Evolutionary conservation across 2,329 filamentous ascomycete genomes (phyloP).

Genomic region (Sporothrix curviconia): DNA sequence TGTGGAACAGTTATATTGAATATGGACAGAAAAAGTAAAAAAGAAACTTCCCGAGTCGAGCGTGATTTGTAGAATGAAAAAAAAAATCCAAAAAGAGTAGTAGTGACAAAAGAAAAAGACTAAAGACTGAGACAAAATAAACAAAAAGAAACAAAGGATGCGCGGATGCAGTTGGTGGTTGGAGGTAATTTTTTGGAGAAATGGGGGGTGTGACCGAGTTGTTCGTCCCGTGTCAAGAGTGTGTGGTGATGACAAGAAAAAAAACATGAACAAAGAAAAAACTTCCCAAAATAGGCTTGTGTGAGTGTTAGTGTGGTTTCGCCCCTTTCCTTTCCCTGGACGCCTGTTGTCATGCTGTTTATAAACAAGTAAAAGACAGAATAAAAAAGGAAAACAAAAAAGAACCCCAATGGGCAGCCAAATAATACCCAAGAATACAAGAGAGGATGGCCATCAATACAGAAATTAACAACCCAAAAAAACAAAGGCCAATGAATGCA

Average conservation of each 20-base stretch:
- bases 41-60: conserved; percentile 2
- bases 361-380: background rate
- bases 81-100: background rate
- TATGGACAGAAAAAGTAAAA: background rate
- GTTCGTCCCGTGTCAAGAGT: background rate
- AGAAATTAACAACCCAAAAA: too few species aligned
- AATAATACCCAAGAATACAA: too few species aligned
- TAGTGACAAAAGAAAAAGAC: conserved; percentile 12
- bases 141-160: background rate
- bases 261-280: background rate
- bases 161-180: background rate
- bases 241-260: background rate
- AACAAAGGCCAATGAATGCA: too few species aligned
- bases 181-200: background rate
- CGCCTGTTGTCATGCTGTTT: conserved; percentile 7
- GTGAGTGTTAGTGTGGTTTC: background rate
- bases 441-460: too few species aligned
- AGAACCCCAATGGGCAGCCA: too few species aligned
- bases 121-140: conserved; percentile 1
- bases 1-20: too few species aligned
- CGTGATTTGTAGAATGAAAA: background rate
- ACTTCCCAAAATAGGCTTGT: conserved; percentile 7
- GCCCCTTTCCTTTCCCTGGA: conserved; percentile 9
- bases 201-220: background rate
- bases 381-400: too few species aligned